phyloP scores from a whole-genome alignment of 768 basidiomycete genomes.

The Myochromella boudieri region DNA sequence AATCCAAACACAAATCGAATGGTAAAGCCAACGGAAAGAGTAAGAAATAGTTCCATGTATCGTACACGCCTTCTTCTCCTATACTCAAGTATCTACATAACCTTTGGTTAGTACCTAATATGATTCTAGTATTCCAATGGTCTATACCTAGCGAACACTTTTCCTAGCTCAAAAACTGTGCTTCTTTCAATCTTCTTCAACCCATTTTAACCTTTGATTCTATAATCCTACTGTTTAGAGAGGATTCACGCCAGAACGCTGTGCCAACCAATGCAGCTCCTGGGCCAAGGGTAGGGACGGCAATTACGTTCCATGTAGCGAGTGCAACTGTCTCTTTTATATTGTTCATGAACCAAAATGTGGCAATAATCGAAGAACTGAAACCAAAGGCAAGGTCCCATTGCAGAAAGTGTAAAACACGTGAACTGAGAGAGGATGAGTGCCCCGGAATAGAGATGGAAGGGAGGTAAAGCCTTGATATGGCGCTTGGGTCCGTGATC shows the following conservation, averaged over 20 bases:
- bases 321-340: conserved; percentile 30
- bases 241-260: conserved; percentile 48
- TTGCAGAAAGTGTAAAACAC: conserved; percentile 44
- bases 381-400: conserved; percentile 48
- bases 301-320: conserved; percentile 42
- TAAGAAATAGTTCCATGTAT: conserved; percentile 24
- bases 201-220: background rate
- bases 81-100: background rate
- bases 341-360: conserved; percentile 47
- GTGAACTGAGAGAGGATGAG: conserved; percentile 23
- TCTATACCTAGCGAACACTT: too few species aligned
- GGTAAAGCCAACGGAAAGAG: conserved; percentile 34
- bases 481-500: conserved; percentile 25
- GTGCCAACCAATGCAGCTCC: conserved; percentile 50
- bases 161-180: too few species aligned
- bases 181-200: too few species aligned
- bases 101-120: background rate
- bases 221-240: conserved; percentile 3
- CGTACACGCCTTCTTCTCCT: background rate
- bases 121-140: too few species aligned
- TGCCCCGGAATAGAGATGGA: conserved; percentile 27
- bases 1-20: conserved; percentile 40
- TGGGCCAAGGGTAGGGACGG: conserved; percentile 44
- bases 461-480: conserved; percentile 37
- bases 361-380: conserved; percentile 38